Evolutionary conservation across 352 stramenopile genomes (phyloP).

Genomic region (Globisporangium canariense): DNA sequence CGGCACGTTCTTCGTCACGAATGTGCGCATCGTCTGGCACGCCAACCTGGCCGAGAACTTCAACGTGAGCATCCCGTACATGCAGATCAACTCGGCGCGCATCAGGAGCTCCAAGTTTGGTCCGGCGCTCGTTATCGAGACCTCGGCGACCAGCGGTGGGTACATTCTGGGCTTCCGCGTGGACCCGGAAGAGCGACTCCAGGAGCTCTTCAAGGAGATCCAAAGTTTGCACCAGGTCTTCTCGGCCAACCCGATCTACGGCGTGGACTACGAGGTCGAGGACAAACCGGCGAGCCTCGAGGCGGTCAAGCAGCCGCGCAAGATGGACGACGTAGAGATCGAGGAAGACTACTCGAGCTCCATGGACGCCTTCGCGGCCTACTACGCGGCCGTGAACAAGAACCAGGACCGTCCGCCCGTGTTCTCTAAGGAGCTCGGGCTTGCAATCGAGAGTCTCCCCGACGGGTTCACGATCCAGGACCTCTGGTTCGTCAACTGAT

Average conservation of each 20-base stretch:
- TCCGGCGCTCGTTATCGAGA: slow-evolving; percentile 89
- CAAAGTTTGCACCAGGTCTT: slow-evolving; percentile 82
- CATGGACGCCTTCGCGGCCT: slow-evolving; percentile 87
- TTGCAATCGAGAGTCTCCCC: slow-evolving; percentile 84
- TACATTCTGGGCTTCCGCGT: slow-evolving; percentile 92
- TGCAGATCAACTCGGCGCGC: slow-evolving; percentile 88
- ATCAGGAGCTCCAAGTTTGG: slow-evolving; percentile 91
- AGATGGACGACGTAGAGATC: slow-evolving; percentile 88
- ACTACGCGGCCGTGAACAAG: slow-evolving; percentile 87
- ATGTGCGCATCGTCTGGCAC: slow-evolving; percentile 92
- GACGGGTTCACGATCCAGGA: slow-evolving; percentile 67
- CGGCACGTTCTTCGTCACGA: slow-evolving; percentile 91
- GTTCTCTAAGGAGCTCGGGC: slow-evolving; percentile 77
- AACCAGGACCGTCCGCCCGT: slow-evolving; percentile 66
- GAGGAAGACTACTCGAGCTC: slow-evolving; percentile 81
- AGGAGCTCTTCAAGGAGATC: slow-evolving; percentile 86
- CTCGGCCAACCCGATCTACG: slow-evolving; percentile 86
- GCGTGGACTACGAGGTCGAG: slow-evolving; percentile 85
- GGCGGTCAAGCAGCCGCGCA: slow-evolving; percentile 64
- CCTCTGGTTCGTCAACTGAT: slow-evolving; percentile 70
- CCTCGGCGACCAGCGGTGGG: slow-evolving; percentile 62
- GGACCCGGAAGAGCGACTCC: slow-evolving; percentile 80
- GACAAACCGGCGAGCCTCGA: slow-evolving; percentile 64
- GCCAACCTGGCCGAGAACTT: slow-evolving; percentile 93
- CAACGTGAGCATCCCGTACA: slow-evolving; percentile 94